Base-by-base conservation (phyloP, 176 grass and related monocot genomes). In the Triticum turgidum region DNA sequence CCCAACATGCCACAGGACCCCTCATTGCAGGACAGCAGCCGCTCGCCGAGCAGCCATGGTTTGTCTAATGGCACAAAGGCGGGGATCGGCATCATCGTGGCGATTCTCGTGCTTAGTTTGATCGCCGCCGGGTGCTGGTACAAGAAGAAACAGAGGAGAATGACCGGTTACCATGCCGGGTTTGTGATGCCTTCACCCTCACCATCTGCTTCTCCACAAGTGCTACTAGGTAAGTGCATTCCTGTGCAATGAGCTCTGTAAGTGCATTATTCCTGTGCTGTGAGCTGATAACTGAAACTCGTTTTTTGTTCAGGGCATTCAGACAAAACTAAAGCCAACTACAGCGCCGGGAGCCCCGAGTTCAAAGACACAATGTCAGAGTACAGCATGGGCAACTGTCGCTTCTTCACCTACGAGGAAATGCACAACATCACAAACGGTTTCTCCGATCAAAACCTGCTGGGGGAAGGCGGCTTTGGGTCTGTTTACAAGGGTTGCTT, bases 391-490 rank as follows among this genome's bases (percentile, higher is more conserved):
- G 87, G 81, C 38, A 95, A 93, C 67, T 91, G 90, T 49, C 85
- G 88, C 25, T 90, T 71, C 47, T 98, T 98, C 77, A 80, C 54
- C 3, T 98, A 91, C 18, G 85, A 96, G 39, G 97, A 96, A 70
- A 69, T 96, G 30, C 69, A 96, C 66, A 79, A 91, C 73, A 94
- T 96, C 70, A 98, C 97, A 59, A 88, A 88, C 85, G 97, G 92
- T 8, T 98, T 96, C 61, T 92, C 94, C 21, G 51, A 82, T 47
- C 89, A 92, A 84, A 98, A 92, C 74, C 89, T 98, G 70, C 85
- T 98, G 65, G 97, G 97, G 2, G 97, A 96, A 84, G 97, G 97
- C 62, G 97, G 97, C n/a, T 98, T 98, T 51, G 97, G 97, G 47
- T 92, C 74, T 21, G 97, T 98, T 68, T 98, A 96, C 90, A 98